These are phyloP conservation scores for Pyrenophora tritici-repentis DNA, from an alignment of 2,329 filamentous ascomycete genomes.

Conservation along the genomic window DNA sequence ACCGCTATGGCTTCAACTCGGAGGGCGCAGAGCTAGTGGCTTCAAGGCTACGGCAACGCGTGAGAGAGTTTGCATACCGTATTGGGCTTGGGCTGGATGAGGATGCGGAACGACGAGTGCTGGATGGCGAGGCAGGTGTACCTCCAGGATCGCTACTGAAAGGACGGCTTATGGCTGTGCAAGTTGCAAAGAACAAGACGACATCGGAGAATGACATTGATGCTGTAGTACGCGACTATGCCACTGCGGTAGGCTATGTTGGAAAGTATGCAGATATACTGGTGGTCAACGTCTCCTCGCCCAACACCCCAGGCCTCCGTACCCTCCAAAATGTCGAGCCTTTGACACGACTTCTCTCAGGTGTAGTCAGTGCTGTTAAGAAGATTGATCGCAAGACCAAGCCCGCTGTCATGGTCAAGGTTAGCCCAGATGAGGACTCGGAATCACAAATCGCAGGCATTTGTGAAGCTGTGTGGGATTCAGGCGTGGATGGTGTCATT, in stretches of 20 bases:
- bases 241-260: conserved; percentile 83
- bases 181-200: conserved; percentile 95
- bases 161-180: conserved; percentile 82
- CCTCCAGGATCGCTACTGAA: conserved; percentile 79
- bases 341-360: conserved; percentile 76
- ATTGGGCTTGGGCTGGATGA: conserved; percentile 68
- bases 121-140: conserved; percentile 76
- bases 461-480: conserved; percentile 63
- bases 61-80: conserved; percentile 75
- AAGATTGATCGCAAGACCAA: conserved; percentile 70
- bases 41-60: conserved; percentile 73
- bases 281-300: conserved; percentile 97
- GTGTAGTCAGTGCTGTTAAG: conserved; percentile 80
- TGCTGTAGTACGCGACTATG: conserved; percentile 78
- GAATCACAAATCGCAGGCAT: conserved; percentile 85
- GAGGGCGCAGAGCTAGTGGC: conserved; percentile 88
- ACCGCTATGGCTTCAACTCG: conserved; percentile 94
- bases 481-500: conserved; percentile 91
- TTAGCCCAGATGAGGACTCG: conserved; percentile 91
- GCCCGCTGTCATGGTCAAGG: conserved; percentile 94
- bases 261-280: conserved; percentile 90
- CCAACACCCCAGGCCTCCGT: conserved; percentile 90
- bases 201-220: conserved; percentile 84
- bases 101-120: conserved; percentile 69
- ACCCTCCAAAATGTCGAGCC: conserved; percentile 85